Evolutionary conservation across 129 eudicot genomes (phyloP).

Genomic region (Chrysanthemum makinoi): DNA sequence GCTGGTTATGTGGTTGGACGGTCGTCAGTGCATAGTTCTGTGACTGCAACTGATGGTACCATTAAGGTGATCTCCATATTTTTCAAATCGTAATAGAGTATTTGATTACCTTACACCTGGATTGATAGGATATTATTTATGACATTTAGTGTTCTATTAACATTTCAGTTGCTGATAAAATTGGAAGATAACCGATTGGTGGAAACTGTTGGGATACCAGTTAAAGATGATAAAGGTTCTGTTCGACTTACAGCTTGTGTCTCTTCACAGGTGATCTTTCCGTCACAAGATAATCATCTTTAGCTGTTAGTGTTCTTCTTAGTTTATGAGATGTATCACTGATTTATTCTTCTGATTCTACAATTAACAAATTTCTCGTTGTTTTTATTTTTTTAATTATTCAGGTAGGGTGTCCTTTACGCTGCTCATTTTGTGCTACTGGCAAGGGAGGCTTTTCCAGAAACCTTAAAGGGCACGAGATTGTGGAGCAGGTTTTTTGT

Average conservation of each 20-base stretch:
- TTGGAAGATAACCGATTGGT: conserved; percentile 86
- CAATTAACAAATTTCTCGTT: background rate
- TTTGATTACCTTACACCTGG: background rate
- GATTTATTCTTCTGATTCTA: background rate
- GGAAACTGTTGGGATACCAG: conserved; percentile 99
- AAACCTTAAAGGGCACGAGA: conserved; percentile 87
- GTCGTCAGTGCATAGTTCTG: conserved; percentile 64
- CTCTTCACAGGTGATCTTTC: conserved; percentile 83
- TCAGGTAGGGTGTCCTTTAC: conserved; percentile 96
- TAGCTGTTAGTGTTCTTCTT: background rate
- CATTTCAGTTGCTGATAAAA: conserved; percentile 67
- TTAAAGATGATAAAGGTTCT: conserved; percentile 82
- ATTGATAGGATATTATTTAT: background rate
- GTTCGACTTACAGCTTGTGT: conserved; percentile 94
- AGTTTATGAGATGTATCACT: background rate
- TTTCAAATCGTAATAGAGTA: background rate
- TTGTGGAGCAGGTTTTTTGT: conserved; percentile 80
- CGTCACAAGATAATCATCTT: background rate
- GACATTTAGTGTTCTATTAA: background rate
- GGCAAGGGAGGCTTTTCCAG: conserved; percentile 98
- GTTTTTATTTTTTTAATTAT: background rate
- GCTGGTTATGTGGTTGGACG: conserved; percentile 94
- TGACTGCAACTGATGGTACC: conserved; percentile 88
- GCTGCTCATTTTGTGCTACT: conserved; percentile 98
- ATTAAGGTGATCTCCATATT: conserved; percentile 53